Evolutionary conservation across 2,329 filamentous ascomycete genomes (phyloP).

Genomic region (Aureobasidium subglaciale): DNA sequence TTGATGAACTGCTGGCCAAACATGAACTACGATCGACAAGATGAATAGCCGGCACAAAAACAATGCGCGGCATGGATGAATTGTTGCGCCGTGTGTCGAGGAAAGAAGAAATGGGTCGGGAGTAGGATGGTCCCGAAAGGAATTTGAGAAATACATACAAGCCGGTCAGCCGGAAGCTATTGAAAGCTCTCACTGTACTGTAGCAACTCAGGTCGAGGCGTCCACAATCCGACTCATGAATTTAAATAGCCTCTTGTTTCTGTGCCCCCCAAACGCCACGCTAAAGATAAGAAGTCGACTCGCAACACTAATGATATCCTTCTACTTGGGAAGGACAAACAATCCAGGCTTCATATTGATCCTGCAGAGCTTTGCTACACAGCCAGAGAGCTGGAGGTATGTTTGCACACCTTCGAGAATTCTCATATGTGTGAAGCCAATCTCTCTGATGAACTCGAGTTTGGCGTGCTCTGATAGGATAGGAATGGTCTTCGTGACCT

Average conservation of each 20-base stretch:
- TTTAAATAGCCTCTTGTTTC: neutral
- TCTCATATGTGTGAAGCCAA: conserved; percentile 98
- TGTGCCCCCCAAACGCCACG: conserved; percentile 6
- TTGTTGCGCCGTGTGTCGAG: neutral
- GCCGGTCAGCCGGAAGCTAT: neutral
- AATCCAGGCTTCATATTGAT: conserved; percentile 92
- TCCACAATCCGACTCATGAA: conserved; percentile 2
- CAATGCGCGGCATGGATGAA: neutral
- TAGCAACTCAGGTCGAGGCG: neutral
- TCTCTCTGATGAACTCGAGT: conserved; percentile 88
- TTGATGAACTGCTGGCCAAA: too few relatives aligned
- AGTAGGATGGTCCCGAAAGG: neutral
- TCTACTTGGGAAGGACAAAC: conserved; percentile 48
- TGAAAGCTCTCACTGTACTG: neutral
- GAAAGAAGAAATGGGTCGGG: too few relatives aligned
- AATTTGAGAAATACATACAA: neutral
- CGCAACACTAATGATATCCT: too few relatives aligned
- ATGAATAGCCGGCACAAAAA: neutral
- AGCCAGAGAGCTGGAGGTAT: conserved; percentile 85
- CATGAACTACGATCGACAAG: neutral
- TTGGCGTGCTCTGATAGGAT: conserved; percentile 90
- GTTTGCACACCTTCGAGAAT: conserved; percentile 97
- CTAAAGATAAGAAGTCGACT: too few relatives aligned
- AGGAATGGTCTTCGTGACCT: conserved; percentile 91
- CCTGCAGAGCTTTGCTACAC: conserved; percentile 82